These are phyloP conservation scores for Geotrichum bryndzae DNA, from an alignment of 1,139 yeast species.

Conservation along the genomic window DNA sequence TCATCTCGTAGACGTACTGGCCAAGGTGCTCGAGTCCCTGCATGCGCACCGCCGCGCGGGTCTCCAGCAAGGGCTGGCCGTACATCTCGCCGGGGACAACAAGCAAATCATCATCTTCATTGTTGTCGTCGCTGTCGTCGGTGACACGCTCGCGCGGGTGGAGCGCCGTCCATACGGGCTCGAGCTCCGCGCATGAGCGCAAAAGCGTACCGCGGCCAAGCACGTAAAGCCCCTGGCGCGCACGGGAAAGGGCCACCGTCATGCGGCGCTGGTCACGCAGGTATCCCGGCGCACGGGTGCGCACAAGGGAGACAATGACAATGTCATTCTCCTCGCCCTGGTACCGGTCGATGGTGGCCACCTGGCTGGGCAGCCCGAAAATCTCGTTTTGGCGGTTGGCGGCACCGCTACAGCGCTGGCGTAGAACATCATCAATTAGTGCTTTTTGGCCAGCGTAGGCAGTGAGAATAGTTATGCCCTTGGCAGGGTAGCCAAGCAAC, in stretches of 20 bases:
- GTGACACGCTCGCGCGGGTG: constrained; percentile 8
- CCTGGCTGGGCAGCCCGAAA: constrained; percentile 33
- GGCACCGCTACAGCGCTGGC: constrained; percentile 24
- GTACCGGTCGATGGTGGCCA: constrained; percentile 30
- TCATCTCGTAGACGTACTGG: constrained; percentile 38
- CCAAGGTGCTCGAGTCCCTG: constrained; percentile 36
- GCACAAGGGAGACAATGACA: constrained; percentile 34
- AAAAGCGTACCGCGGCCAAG: constrained; percentile 30
- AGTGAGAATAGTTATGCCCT: constrained; percentile 41
- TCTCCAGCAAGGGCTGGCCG: constrained; percentile 16
- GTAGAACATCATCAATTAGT: constrained; percentile 30
- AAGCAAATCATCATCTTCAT: constrained; percentile 26
- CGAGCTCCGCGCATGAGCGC: constrained; percentile 19
- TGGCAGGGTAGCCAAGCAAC: constrained; percentile 41
- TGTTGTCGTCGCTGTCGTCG: constrained; percentile 2
- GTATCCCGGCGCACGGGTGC: constrained; percentile 24
- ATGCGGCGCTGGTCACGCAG: constrained; percentile 27
- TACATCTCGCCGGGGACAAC: constrained; percentile 36
- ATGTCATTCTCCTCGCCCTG: constrained; percentile 32
- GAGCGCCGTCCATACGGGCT: constrained; percentile 18
- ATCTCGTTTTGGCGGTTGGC: constrained; percentile 18
- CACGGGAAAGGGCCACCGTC: constrained; percentile 33
- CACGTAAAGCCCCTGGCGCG: constrained; percentile 35
- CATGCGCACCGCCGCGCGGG: constrained; percentile 26
- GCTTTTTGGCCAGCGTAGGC: constrained; percentile 39